These are phyloP conservation scores for Talaromyces sp. DNA, from an alignment of 2,329 filamentous ascomycete genomes.

Conservation along the genomic window DNA sequence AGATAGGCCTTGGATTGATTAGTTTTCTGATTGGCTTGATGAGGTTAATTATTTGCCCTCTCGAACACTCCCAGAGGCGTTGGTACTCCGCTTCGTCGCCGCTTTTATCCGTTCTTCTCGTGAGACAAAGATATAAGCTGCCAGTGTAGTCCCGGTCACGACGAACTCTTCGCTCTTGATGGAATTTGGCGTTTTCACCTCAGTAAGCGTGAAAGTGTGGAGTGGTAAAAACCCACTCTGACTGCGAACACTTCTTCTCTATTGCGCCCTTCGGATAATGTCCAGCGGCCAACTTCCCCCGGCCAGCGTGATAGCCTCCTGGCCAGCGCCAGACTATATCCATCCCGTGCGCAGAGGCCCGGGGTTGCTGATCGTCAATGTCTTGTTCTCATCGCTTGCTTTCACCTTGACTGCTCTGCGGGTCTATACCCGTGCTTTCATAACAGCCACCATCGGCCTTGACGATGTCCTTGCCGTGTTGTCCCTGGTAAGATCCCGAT, in stretches of 20 bases:
- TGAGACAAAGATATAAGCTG: not conserved
- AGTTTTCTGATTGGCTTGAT: not conserved
- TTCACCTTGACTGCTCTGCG: conserved; percentile 42
- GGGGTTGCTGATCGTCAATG: conserved; percentile 41
- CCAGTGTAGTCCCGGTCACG: not conserved
- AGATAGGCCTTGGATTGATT: not conserved
- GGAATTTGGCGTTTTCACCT: not conserved
- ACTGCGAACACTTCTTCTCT: not conserved
- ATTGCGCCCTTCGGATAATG: not conserved
- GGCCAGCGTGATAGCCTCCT: conserved; percentile 38
- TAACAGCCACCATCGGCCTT: conserved; percentile 46
- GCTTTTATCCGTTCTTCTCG: not conserved
- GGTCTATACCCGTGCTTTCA: conserved; percentile 45
- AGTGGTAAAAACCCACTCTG: not conserved
- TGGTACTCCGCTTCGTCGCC: not conserved
- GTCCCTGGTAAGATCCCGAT: conserved; percentile 38
- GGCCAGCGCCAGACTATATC: conserved; percentile 48
- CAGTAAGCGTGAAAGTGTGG: not conserved
- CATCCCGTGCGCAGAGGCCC: conserved; percentile 46
- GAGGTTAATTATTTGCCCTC: not conserved
- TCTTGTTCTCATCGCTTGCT: conserved; percentile 40
- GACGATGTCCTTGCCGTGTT: conserved; percentile 48
- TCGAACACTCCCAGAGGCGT: not conserved
- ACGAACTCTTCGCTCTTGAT: not conserved
- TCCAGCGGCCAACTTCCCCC: conserved; percentile 31